These are phyloP conservation scores for Agroathelia rolfsii DNA, from an alignment of 1,284 basidiomycete species.

Conservation along the genomic window DNA sequence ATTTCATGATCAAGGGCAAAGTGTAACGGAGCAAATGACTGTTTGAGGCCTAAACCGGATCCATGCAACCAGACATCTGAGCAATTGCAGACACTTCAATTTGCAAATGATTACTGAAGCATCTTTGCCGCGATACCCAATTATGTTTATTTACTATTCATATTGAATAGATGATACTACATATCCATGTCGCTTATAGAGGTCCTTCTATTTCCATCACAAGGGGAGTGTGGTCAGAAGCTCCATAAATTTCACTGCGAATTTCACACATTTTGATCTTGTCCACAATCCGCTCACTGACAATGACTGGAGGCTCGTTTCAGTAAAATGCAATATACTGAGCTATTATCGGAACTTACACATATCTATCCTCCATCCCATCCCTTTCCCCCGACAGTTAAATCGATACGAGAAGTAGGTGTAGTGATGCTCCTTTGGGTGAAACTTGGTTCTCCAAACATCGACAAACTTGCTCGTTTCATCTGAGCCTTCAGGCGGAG, in stretches of 20 bases:
- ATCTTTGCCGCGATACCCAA: too few relatives aligned
- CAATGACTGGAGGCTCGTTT: constrained; percentile 40
- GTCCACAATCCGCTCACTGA: constrained; percentile 56
- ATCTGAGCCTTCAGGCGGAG: constrained; percentile 26
- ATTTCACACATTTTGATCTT: constrained; percentile 72
- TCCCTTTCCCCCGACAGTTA: constrained; percentile 69
- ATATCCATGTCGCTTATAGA: too few relatives aligned
- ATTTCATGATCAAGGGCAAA: too few relatives aligned
- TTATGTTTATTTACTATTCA: too few relatives aligned
- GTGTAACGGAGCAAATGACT: too few relatives aligned
- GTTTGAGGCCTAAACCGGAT: too few relatives aligned
- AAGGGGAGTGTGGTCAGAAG: constrained; percentile 77
- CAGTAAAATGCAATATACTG: too few relatives aligned
- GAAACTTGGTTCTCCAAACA: constrained; percentile 70
- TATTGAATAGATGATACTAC: too few relatives aligned
- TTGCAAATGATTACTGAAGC: too few relatives aligned
- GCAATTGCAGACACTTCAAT: too few relatives aligned
- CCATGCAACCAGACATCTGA: too few relatives aligned
- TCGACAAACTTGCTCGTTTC: constrained; percentile 55
- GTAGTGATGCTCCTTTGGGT: constrained; percentile 64
- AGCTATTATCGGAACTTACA: constrained; percentile 63
- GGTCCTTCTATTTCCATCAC: constrained; percentile 55
- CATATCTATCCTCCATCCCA: constrained; percentile 83
- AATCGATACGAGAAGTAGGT: constrained; percentile 84
- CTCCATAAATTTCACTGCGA: constrained; percentile 74